Conservation (phyloP, 306 rosid genomes). For the Lablab purpureus region DNA sequence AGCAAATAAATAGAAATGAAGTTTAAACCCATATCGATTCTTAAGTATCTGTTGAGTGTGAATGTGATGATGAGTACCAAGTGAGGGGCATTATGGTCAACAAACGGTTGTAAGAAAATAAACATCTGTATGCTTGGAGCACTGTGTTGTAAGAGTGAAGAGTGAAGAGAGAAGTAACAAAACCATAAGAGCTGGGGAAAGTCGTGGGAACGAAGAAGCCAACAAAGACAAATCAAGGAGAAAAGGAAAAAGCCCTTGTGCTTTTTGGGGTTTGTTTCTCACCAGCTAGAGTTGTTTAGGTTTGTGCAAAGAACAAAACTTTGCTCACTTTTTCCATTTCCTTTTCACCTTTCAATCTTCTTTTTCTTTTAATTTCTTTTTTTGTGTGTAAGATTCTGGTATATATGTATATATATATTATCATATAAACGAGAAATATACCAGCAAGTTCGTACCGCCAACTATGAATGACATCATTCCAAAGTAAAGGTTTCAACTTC, state of each 20-base stretch:
- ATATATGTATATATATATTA: conserved; percentile 1
- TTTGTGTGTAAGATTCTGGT: conserved; percentile 37
- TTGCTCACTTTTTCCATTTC: conserved; percentile 52
- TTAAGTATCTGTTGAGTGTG: not conserved
- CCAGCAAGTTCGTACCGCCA: conserved; percentile 46
- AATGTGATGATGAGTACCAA: not conserved
- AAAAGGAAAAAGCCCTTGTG: conserved; percentile 60
- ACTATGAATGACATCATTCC: conserved; percentile 43
- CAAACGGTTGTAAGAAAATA: not conserved
- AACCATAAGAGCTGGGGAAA: conserved; percentile 51
- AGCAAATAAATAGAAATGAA: no score
- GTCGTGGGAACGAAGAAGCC: conserved; percentile 59
- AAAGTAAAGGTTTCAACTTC: conserved; percentile 45
- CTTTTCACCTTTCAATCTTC: conserved; percentile 50
- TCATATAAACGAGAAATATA: not conserved
- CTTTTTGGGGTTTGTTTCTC: conserved; percentile 69
- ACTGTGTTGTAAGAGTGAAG: conserved; percentile 17
- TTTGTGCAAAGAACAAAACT: conserved; percentile 61
- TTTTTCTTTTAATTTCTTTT: not conserved
- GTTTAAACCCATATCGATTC: not conserved
- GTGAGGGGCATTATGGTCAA: conserved; percentile 53
- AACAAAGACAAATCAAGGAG: conserved; percentile 53
- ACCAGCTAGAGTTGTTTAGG: conserved; percentile 56
- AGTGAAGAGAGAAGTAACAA: conserved; percentile 51
- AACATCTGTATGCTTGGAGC: conserved; percentile 17